These are phyloP conservation scores for Bullera alba DNA, from an alignment of 768 basidiomycete genomes.

Conservation along the genomic window DNA sequence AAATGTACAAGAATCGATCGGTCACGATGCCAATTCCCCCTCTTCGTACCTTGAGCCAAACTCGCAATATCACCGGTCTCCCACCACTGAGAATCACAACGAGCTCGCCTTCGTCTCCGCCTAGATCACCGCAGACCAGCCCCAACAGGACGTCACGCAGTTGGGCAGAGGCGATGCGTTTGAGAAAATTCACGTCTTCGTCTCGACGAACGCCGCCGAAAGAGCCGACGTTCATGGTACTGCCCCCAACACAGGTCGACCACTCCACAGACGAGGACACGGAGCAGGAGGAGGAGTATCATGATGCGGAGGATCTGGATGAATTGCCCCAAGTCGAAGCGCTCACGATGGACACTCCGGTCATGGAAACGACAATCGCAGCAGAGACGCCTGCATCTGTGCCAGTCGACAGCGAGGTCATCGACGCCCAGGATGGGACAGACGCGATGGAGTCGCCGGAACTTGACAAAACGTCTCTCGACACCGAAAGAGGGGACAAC, in stretches of 20 bases:
- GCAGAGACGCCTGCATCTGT: too few relatives aligned
- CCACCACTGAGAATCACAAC: too few relatives aligned
- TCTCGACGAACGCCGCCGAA: neutral
- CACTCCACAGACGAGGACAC: neutral
- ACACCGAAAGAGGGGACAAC: slow-evolving; percentile 3
- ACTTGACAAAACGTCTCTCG: too few relatives aligned
- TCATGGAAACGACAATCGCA: too few relatives aligned
- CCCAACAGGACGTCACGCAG: too few relatives aligned
- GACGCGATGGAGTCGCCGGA: too few relatives aligned
- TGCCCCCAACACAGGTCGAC: neutral
- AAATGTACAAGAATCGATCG: slow-evolving; percentile 37
- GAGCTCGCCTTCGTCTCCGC: too few relatives aligned
- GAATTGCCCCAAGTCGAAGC: too few relatives aligned
- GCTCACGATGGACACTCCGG: too few relatives aligned
- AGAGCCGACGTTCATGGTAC: neutral
- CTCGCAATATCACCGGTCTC: neutral
- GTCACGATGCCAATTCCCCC: slow-evolving; percentile 28
- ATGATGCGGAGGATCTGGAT: neutral
- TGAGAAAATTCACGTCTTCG: slow-evolving; percentile 16
- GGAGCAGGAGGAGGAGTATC: neutral
- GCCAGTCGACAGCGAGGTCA: too few relatives aligned
- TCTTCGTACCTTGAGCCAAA: neutral
- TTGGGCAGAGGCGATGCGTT: slow-evolving; percentile 12
- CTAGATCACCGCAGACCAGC: too few relatives aligned
- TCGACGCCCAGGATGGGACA: too few relatives aligned